Evolutionary conservation across 495 filamentous ascomycete species (phyloP), one percentile per base, ranked within the genome.

Genomic region (Haplographium delicatum): DNA sequence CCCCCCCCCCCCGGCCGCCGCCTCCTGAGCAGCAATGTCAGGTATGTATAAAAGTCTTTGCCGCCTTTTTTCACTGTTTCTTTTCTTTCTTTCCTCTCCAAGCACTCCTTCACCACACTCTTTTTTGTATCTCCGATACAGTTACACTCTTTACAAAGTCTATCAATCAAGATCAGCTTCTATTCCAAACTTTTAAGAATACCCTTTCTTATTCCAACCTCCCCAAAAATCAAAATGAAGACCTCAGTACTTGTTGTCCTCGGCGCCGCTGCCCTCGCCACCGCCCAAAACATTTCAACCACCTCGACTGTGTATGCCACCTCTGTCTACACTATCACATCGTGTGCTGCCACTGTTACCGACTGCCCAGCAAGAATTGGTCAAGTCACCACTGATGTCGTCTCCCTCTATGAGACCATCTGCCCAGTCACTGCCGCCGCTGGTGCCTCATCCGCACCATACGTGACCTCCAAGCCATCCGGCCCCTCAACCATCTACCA

Each of bases 261-360:
- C 23, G 61, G 59, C 18, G 47, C 48, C 47, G 62, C 59, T 16
- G 59, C 50, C 10, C 50, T 43, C 44, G 54, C 51, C 52, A 50
- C 41, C 42, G 49, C 34, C 42, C 19, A 46, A 44, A 53, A 35
- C 5, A 15, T 19, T 48, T 72, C 39, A 78, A 76, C 2, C 62
- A 76, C 61, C 77, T 70, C 4, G 70, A 71, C 50, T 81, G 76
- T 52, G 64, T 70, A 23, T 53, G 76, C 1, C 74, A 67, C 43
- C 26, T 18, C 16, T 10, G 43, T 13, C 60, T 65, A 75, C 47
- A 83, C 81, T 9, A 68, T 80, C 59, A 78, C 75, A 3, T 73
- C 71, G 51, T 83, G 78, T 60, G 70, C 70, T 4, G 59, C 80
- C 1, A 71, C 65, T 4, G 73, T 83, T 16, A 77, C 75, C 43